phyloP scores from a whole-genome alignment of 2,329 filamentous ascomycete genomes.

The Stagonosporopsis rhizophila region DNA sequence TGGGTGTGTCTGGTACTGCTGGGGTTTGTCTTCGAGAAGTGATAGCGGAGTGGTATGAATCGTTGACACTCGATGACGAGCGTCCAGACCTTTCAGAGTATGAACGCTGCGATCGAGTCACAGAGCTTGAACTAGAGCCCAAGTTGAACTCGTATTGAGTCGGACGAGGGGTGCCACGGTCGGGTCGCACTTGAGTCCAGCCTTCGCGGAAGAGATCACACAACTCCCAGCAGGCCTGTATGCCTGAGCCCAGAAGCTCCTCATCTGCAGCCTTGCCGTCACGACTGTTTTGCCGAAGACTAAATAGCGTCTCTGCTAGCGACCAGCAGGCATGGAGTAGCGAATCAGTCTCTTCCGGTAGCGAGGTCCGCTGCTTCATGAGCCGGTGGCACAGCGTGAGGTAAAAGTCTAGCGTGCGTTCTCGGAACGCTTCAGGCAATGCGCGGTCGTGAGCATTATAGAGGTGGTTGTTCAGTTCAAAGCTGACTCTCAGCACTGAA shows the following conservation, averaged over 20 bases:
- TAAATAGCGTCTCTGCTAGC: conserved; percentile 91
- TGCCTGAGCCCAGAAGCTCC: conserved; percentile 83
- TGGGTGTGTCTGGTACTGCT: conserved; percentile 80
- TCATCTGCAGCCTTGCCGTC: conserved; percentile 78
- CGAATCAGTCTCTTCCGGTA: conserved; percentile 82
- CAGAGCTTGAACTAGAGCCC: conserved; percentile 46
- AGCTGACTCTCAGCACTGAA: conserved; percentile 88
- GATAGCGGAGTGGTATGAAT: conserved; percentile 55
- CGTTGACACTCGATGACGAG: conserved; percentile 53
- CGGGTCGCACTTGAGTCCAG: conserved; percentile 87
- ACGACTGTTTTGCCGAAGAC: conserved; percentile 79
- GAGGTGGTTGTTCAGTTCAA: conserved; percentile 93
- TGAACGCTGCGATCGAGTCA: conserved; percentile 40
- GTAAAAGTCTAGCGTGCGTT: conserved; percentile 92
- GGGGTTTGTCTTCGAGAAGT: conserved; percentile 45
- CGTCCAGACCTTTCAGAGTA: conserved; percentile 46
- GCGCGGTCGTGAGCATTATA: conserved; percentile 90
- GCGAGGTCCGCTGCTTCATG: conserved; percentile 89
- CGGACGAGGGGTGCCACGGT: conserved; percentile 83
- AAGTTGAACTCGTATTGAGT: conserved; percentile 73
- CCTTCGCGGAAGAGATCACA: conserved; percentile 92
- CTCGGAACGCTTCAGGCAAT: conserved; percentile 84
- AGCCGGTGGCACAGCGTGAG: conserved; percentile 90
- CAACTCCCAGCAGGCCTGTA: conserved; percentile 93
- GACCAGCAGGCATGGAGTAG: conserved; percentile 88